phyloP scores from a whole-genome alignment of 129 eudicot species.

The Artemisia tridentata region DNA sequence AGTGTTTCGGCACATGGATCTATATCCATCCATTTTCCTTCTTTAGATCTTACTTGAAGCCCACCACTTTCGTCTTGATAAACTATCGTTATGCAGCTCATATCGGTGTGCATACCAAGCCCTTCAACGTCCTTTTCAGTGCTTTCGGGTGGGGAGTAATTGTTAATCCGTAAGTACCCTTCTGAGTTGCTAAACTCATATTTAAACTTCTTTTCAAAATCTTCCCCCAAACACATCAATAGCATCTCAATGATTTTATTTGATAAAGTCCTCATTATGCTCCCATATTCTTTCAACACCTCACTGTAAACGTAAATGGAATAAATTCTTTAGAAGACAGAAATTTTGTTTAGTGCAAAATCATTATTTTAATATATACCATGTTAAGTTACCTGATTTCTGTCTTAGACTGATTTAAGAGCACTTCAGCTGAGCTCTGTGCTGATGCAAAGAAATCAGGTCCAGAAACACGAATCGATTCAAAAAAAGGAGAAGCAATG shows the following conservation, averaged over 20 bases:
- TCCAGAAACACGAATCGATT: constrained; percentile 83
- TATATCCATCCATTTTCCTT: constrained; percentile 73
- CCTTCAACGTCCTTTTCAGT: constrained; percentile 64
- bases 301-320: constrained; percentile 41
- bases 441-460: constrained; percentile 74
- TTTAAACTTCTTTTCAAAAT: constrained; percentile 40
- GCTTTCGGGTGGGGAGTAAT: constrained; percentile 61
- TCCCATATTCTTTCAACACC: constrained; percentile 71
- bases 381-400: constrained; percentile 64
- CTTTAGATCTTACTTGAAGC: constrained; percentile 81
- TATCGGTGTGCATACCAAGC: constrained; percentile 93
- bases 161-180: constrained; percentile 80
- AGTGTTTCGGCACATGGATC: constrained; percentile 67
- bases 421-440: constrained; percentile 53
- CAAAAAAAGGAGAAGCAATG: constrained; percentile 91
- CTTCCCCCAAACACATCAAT: constrained; percentile 64
- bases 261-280: constrained; percentile 56
- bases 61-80: constrained; percentile 80
- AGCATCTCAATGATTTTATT: constrained; percentile 54
- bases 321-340: neutral
- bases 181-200: constrained; percentile 64
- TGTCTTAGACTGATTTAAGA: constrained; percentile 41
- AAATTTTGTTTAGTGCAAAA: too few relatives aligned
- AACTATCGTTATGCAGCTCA: constrained; percentile 86
- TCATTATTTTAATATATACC: neutral